Evolutionary conservation across 257 asterid genomes (phyloP).

Genomic region (Osmanthus fragrans): DNA sequence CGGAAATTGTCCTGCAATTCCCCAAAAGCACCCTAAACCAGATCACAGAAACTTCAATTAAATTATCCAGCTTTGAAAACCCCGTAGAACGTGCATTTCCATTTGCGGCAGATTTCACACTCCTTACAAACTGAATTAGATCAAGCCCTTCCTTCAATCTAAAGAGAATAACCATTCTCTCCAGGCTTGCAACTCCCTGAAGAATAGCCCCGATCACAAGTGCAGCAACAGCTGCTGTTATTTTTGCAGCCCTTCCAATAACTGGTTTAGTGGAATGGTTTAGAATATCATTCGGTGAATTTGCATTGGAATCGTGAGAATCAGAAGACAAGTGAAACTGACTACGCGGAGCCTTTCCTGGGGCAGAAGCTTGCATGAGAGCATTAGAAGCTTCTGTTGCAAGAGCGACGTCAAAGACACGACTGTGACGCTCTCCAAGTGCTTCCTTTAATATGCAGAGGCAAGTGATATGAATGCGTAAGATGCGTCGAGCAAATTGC

Average conservation of each 20-base stretch:
- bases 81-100: slow-evolving; percentile 81
- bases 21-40: slow-evolving; percentile 99
- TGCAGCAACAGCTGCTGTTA: slow-evolving; percentile 76
- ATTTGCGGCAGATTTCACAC: slow-evolving; percentile 70
- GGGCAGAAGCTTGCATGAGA: slow-evolving; percentile 64
- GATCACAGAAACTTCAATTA: slow-evolving; percentile 82
- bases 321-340: slow-evolving; percentile 78
- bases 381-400: slow-evolving; percentile 87
- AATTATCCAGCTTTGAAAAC: slow-evolving; percentile 60
- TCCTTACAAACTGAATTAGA: slow-evolving; percentile 74
- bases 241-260: slow-evolving; percentile 60
- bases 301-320: slow-evolving; percentile 57
- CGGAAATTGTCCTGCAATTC: slow-evolving; percentile 84
- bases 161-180: slow-evolving; percentile 85
- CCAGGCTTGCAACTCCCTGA: slow-evolving; percentile 89
- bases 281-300: slow-evolving; percentile 49
- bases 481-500: slow-evolving; percentile 65
- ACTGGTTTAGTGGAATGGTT: slow-evolving; percentile 52
- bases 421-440: slow-evolving; percentile 97
- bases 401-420: slow-evolving; percentile 97
- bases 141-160: slow-evolving; percentile 91
- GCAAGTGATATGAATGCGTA: slow-evolving; percentile 80
- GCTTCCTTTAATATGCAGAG: slow-evolving; percentile 89
- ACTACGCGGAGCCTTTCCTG: slow-evolving; percentile 74
- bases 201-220: slow-evolving; percentile 85